A percentile compares a stretch with the other conserved stretches of the same genome.
Conservation (phyloP, 2,329 filamentous ascomycete species). For the Penicillium sp. region DNA sequence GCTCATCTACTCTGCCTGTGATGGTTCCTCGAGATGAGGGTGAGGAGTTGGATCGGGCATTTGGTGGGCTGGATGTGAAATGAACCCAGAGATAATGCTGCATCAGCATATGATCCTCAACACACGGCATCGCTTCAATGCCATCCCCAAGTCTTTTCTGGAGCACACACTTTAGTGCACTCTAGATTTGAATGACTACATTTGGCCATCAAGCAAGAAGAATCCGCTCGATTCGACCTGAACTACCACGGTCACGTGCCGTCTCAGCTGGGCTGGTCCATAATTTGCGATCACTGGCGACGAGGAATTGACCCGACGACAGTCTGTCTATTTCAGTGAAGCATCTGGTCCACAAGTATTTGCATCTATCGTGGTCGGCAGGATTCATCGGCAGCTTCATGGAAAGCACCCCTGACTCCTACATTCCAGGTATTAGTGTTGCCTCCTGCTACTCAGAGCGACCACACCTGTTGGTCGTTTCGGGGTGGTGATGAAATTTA, state of each 20-base stretch:
- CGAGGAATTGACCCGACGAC: neutral
- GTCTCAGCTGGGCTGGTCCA: neutral
- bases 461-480: neutral
- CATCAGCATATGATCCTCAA: neutral
- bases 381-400: neutral
- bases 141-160: neutral
- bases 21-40: conserved; percentile 52
- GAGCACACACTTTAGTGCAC: neutral
- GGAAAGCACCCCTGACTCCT: neutral
- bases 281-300: neutral
- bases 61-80: conserved; percentile 54
- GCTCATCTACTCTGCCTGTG: conserved; percentile 39
- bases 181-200: neutral
- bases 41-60: conserved; percentile 58
- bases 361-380: neutral
- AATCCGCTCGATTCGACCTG: neutral
- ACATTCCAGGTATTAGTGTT: conserved; percentile 1
- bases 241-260: neutral
- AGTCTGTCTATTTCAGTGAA: neutral
- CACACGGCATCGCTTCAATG: neutral
- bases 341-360: too few species aligned
- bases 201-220: neutral
- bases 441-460: conserved; percentile 24
- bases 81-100: conserved; percentile 30
- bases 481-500: neutral